Percentiles rank a stretch among this genome's conserved stretches.
Evolutionary conservation across 2,329 filamentous ascomycete genomes (phyloP).

Genomic region (Lachnellula cervina): DNA sequence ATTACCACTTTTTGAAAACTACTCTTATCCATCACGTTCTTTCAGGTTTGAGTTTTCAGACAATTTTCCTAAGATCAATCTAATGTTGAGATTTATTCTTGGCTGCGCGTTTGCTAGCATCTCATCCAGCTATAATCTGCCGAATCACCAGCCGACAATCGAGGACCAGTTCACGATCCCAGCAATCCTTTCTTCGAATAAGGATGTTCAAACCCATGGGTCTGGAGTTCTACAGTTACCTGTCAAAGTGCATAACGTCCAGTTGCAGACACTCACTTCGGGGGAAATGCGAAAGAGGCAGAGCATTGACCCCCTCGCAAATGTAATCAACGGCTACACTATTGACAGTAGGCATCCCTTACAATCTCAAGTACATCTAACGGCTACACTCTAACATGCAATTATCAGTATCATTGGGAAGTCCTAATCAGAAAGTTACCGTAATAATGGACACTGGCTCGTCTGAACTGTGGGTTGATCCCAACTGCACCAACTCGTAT

Average conservation of each 20-base stretch:
- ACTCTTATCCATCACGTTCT: no score
- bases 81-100: neutral
- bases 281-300: neutral
- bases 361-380: neutral
- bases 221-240: neutral
- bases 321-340: neutral
- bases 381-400: neutral
- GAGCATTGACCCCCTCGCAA: neutral
- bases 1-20: no score
- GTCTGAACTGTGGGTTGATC: slow-evolving; percentile 40
- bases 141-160: neutral
- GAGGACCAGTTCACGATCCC: neutral
- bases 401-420: slow-evolving; percentile 37
- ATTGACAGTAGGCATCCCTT: neutral
- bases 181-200: neutral
- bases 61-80: neutral
- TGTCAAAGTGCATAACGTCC: neutral
- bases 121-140: neutral
- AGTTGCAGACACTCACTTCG: neutral
- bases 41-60: no score
- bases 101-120: neutral
- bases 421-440: slow-evolving; percentile 35
- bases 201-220: neutral
- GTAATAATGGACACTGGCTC: slow-evolving; percentile 41
- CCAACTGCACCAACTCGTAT: slow-evolving; percentile 32